A percentile compares a stretch with the other conserved stretches of the same genome.
Evolutionary conservation across 306 rosid species (phyloP).

Genomic region (Lathyrus tuberosus): DNA sequence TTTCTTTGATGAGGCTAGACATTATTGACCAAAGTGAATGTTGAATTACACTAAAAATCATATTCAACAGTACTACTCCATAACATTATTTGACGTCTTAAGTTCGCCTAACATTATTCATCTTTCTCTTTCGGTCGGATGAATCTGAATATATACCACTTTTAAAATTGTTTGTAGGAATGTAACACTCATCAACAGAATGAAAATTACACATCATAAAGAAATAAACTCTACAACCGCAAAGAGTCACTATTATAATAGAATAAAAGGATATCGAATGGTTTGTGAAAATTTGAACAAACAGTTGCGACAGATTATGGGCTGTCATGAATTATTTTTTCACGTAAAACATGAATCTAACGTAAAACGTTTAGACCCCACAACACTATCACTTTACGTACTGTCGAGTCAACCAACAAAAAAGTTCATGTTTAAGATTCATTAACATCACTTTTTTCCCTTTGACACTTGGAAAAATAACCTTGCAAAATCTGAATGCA

Average conservation of each 20-base stretch:
- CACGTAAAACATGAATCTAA: not conserved
- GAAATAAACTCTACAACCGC: too few relatives aligned
- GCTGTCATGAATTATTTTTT: not conserved
- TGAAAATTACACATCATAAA: not conserved
- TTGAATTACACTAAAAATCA: not conserved
- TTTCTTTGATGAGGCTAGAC: not conserved
- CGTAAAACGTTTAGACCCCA: slow-evolving; percentile 33
- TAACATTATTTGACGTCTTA: slow-evolving; percentile 1
- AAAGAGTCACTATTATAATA: too few relatives aligned
- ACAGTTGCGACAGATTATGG: not conserved
- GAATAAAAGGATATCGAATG: not conserved
- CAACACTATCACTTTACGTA: slow-evolving; percentile 9
- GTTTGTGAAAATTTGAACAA: slow-evolving; percentile 12
- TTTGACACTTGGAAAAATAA: not conserved
- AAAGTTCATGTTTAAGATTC: slow-evolving; percentile 32
- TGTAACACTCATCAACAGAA: not conserved
- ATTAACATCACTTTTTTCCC: slow-evolving; percentile 19
- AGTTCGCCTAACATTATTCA: not conserved
- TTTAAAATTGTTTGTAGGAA: not conserved
- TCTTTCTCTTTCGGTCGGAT: not conserved
- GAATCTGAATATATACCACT: not conserved
- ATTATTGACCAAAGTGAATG: not conserved
- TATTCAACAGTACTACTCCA: not conserved
- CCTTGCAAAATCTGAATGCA: slow-evolving; percentile 27
- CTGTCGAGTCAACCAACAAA: slow-evolving; percentile 35